phyloP scores from a whole-genome alignment of 2,329 filamentous ascomycete genomes.

The Juglanconis sp. region DNA sequence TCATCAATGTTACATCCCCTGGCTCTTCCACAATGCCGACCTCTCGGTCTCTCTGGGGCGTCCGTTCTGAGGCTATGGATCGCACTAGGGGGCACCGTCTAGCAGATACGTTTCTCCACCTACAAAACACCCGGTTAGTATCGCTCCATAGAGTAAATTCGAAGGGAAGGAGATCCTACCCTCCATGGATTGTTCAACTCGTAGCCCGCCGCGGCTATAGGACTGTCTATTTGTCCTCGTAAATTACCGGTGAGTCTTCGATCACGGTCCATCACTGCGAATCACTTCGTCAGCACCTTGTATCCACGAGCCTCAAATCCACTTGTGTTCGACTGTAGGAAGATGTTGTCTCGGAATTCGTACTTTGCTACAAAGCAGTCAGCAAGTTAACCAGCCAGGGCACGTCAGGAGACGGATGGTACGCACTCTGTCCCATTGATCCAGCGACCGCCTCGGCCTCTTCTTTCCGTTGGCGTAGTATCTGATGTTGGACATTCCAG shows the following conservation, averaged over 20 bases:
- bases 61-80: not conserved
- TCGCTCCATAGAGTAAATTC: not conserved
- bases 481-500: slow-evolving; percentile 55
- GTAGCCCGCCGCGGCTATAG: slow-evolving; percentile 56
- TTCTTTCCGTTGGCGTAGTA: slow-evolving; percentile 60
- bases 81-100: slow-evolving; percentile 19
- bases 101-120: slow-evolving; percentile 54
- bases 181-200: slow-evolving; percentile 64
- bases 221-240: slow-evolving; percentile 55
- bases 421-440: slow-evolving; percentile 60
- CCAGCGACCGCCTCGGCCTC: slow-evolving; percentile 56
- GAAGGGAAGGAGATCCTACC: slow-evolving; percentile 39
- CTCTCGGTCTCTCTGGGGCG: not conserved
- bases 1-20: not conserved
- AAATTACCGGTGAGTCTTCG: slow-evolving; percentile 56
- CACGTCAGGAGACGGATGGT: not conserved
- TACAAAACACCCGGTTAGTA: slow-evolving; percentile 26
- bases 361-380: slow-evolving; percentile 49
- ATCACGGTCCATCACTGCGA: slow-evolving; percentile 63
- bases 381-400: slow-evolving; percentile 21
- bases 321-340: not conserved
- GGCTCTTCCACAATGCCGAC: not conserved
- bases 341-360: slow-evolving; percentile 14
- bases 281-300: slow-evolving; percentile 19
- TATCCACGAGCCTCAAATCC: not conserved